Percentiles rank a stretch among this genome's conserved stretches.
phyloP scores from a whole-genome alignment of 2,329 filamentous ascomycete genomes.

The Phyllosticta citribraziliensis region DNA sequence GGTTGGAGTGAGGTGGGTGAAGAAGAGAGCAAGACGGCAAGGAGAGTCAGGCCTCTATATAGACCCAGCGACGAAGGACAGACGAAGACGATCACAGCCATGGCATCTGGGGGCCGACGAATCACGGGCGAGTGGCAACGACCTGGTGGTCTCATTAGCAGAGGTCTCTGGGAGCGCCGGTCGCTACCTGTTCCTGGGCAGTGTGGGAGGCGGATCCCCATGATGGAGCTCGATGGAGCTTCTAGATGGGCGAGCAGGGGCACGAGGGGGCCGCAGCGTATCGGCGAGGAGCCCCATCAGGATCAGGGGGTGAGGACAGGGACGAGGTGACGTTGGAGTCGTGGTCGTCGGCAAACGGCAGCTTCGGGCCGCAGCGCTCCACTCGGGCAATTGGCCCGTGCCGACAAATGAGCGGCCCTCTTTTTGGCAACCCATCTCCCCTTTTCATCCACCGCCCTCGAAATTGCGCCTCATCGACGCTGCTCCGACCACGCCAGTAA shows the following conservation, averaged over 20 bases:
- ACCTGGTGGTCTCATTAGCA: not conserved
- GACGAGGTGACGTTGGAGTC: not conserved
- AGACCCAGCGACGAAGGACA: not conserved
- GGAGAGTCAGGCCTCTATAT: conserved; percentile 1
- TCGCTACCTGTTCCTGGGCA: not conserved
- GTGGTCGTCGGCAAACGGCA: not conserved
- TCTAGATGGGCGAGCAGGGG: not conserved
- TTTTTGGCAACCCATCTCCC: not conserved
- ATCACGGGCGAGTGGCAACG: not conserved
- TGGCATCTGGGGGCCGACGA: not conserved
- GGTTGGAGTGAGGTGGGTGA: conserved; percentile 4
- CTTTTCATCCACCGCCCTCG: not conserved
- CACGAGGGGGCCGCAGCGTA: not conserved
- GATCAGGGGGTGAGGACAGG: not conserved
- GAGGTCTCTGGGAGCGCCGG: too few relatives aligned
- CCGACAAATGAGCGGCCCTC: not conserved
- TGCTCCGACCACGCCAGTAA: not conserved
- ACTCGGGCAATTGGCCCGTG: not conserved
- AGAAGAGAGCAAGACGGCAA: conserved; percentile 1
- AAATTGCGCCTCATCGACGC: not conserved
- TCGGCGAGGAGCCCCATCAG: not conserved
- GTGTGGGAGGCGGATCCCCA: not conserved
- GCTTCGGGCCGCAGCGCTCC: not conserved
- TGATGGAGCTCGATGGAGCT: not conserved
- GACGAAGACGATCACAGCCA: not conserved